phyloP scores from a whole-genome alignment of 257 asterid genomes.

The Cruciata laevipes region DNA sequence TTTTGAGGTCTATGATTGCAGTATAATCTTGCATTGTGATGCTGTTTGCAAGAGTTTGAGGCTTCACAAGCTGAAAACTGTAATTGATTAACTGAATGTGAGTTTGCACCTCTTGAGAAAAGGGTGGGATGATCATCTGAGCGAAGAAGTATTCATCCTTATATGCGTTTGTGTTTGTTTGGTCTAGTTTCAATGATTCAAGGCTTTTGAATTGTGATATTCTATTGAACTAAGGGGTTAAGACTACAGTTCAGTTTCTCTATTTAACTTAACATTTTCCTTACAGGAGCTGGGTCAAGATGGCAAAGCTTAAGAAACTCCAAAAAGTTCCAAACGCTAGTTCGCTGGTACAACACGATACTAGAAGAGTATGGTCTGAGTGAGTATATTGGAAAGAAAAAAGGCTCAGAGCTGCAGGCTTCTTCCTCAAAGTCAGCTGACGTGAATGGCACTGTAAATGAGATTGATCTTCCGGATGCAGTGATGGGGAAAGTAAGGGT shows the following conservation, averaged over 20 bases:
- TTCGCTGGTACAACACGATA: conserved; percentile 85
- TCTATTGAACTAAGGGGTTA: no score
- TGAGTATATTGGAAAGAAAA: conserved; percentile 53
- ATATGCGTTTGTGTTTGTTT: not conserved
- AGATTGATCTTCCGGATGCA: conserved; percentile 76
- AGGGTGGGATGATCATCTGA: not conserved
- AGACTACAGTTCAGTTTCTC: no score
- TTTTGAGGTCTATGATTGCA: not conserved
- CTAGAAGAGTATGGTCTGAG: conserved; percentile 50
- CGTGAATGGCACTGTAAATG: conserved; percentile 33
- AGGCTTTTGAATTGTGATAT: not conserved
- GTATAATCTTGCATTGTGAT: not conserved
- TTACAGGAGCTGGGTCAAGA: conserved; percentile 71
- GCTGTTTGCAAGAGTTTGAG: not conserved
- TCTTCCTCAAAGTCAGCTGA: conserved; percentile 32
- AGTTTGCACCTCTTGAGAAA: not conserved
- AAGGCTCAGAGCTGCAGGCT: conserved; percentile 51
- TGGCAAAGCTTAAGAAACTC: conserved; percentile 91
- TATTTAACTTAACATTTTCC: conserved; percentile 1
- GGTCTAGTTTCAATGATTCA: not conserved
- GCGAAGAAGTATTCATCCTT: not conserved
- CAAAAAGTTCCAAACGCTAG: conserved; percentile 75
- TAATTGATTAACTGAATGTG: not conserved
- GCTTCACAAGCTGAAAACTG: not conserved
- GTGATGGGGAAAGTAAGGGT: conserved; percentile 72